phyloP scores from a whole-genome alignment of 2,329 filamentous ascomycete genomes.

The Xylariaceae sp. region DNA sequence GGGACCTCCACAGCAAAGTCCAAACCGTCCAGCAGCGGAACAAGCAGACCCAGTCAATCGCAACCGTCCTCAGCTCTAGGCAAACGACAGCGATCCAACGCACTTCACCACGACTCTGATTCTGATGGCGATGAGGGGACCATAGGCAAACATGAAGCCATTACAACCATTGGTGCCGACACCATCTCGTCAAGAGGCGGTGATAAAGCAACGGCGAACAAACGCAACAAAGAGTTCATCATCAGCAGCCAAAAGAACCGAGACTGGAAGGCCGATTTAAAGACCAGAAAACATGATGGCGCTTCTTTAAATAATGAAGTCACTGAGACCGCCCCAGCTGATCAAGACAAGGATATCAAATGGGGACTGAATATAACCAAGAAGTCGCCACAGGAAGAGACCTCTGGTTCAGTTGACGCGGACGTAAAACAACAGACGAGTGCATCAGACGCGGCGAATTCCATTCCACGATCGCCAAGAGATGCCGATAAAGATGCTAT shows the following conservation, averaged over 20 bases:
- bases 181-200: conserved; percentile 21
- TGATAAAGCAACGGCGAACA: conserved; percentile 13
- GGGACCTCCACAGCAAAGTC: conserved; percentile 32
- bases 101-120: conserved; percentile 40
- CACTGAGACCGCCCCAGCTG: conserved; percentile 27
- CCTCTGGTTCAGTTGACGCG: conserved; percentile 16
- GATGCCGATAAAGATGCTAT: conserved; percentile 52
- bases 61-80: conserved; percentile 42
- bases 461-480: conserved; percentile 2
- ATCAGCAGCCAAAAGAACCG: conserved; percentile 31
- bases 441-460: conserved; percentile 15
- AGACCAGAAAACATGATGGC: conserved; percentile 21
- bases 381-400: conserved; percentile 19
- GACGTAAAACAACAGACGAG: not conserved
- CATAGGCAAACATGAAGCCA: conserved; percentile 27
- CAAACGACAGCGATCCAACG: conserved; percentile 43
- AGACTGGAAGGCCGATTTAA: conserved; percentile 34
- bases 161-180: conserved; percentile 32
- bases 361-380: conserved; percentile 36
- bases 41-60: conserved; percentile 26
- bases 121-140: conserved; percentile 37
- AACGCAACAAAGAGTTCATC: conserved; percentile 20
- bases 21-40: conserved; percentile 26
- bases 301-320: conserved; percentile 1
- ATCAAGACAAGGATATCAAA: conserved; percentile 35